These are phyloP conservation scores for Ogataea naganishii DNA, from an alignment of 805 yeast species.

Conservation along the genomic window DNA sequence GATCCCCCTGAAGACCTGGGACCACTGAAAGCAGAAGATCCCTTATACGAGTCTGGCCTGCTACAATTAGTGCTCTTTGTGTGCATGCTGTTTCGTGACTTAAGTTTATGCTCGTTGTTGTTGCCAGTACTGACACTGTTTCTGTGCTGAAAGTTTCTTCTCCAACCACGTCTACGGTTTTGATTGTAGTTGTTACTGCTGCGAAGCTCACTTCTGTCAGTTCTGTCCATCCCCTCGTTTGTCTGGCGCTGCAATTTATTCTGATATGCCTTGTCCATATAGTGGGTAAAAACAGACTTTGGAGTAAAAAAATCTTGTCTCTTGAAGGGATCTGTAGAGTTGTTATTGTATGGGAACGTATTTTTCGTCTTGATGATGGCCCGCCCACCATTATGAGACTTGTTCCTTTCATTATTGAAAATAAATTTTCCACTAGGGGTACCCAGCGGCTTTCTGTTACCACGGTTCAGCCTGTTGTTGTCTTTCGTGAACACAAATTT, in stretches of 20 bases:
- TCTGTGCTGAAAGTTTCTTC: constrained; percentile 12
- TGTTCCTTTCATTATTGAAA: constrained; percentile 6
- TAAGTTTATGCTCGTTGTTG: constrained; percentile 16
- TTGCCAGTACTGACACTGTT: constrained; percentile 3
- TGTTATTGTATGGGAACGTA: constrained; percentile 10
- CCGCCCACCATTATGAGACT: constrained; percentile 3
- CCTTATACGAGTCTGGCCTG: constrained; percentile 3
- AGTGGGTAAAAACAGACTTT: constrained; percentile 60
- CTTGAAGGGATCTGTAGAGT: constrained; percentile 29
- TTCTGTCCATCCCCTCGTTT: constrained; percentile 21
- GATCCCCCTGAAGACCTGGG: neutral
- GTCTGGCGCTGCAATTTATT: too few species aligned
- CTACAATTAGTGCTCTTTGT: constrained; percentile 4
- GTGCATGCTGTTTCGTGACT: constrained; percentile 7
- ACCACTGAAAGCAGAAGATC: neutral
- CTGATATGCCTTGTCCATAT: constrained; percentile 55
- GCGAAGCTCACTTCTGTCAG: too few species aligned
- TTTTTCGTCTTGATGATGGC: constrained; percentile 9
- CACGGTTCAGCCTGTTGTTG: too few species aligned
- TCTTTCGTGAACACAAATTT: too few species aligned
- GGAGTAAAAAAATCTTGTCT: constrained; percentile 76
- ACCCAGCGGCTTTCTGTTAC: constrained; percentile 52
- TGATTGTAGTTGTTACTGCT: constrained; percentile 5
- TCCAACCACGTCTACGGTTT: constrained; percentile 9
- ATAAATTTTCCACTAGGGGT: constrained; percentile 59